These are phyloP conservation scores for Mortierella sp. DNA, from an alignment of 371 early-diverging fungal species.

Conservation along the genomic window DNA sequence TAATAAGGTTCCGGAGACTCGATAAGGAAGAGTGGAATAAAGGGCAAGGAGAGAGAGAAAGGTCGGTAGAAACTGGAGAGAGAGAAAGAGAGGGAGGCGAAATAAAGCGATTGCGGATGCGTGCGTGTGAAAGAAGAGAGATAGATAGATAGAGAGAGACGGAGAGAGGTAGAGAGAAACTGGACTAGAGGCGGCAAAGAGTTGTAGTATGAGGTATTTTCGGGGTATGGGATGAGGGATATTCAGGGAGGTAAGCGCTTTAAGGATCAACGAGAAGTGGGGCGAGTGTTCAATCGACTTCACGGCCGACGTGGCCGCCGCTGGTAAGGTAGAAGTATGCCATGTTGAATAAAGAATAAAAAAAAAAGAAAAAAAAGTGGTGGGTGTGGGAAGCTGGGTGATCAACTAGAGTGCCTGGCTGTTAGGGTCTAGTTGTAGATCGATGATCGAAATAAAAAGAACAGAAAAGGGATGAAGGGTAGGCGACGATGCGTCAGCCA, in stretches of 20 bases:
- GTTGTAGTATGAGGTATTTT: neutral
- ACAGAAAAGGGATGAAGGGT: neutral
- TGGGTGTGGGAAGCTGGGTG: constrained; percentile 4
- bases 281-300: constrained; percentile 46
- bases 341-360: constrained; percentile 40
- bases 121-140: neutral
- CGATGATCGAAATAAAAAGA: constrained; percentile 3
- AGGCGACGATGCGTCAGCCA: neutral
- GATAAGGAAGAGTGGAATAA: neutral
- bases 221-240: neutral
- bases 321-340: constrained; percentile 52
- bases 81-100: neutral
- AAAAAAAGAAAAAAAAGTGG: constrained; percentile 13
- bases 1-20: constrained; percentile 8
- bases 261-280: constrained; percentile 4
- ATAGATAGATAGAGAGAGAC: neutral
- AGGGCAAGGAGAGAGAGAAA: neutral
- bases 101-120: neutral
- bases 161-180: constrained; percentile 4
- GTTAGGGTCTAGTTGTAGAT: constrained; percentile 45
- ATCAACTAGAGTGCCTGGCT: constrained; percentile 51
- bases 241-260: neutral
- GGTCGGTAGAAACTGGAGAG: constrained; percentile 1
- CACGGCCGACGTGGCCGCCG: constrained; percentile 53
- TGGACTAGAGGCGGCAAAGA: constrained; percentile 7